A percentile compares a stretch with the other conserved stretches of the same genome.
These are phyloP conservation scores for Annulohypoxylon stygium DNA, from an alignment of 495 filamentous ascomycete genomes.

Conservation along the genomic window DNA sequence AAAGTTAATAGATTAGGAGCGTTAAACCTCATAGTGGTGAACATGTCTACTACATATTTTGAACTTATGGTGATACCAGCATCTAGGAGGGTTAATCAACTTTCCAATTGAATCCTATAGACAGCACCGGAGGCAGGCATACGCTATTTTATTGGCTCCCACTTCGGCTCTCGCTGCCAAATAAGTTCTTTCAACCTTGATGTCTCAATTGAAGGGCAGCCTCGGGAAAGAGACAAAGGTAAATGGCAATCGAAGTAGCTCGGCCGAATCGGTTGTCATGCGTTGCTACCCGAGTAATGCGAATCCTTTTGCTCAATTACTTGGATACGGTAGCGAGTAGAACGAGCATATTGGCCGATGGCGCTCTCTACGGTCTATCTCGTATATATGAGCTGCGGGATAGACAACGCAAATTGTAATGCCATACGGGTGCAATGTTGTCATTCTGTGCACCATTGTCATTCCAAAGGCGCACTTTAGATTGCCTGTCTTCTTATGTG, in stretches of 20 bases:
- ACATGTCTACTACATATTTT: no score
- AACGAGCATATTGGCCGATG: constrained; percentile 2
- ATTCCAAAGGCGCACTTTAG: constrained; percentile 7
- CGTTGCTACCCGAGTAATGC: constrained; percentile 25
- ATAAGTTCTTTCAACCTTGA: constrained; percentile 14
- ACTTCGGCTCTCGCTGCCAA: neutral
- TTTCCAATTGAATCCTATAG: neutral
- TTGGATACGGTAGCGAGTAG: neutral
- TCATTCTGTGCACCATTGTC: constrained; percentile 1
- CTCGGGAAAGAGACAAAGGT: no score
- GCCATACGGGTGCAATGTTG: neutral
- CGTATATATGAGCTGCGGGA: neutral
- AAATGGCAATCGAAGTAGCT: neutral
- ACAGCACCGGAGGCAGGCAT: neutral
- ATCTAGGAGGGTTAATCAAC: neutral
- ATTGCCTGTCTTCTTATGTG: neutral
- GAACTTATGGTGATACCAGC: no score
- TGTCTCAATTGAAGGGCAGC: neutral
- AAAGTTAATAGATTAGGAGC: no score
- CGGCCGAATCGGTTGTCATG: neutral
- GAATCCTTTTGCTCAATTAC: neutral
- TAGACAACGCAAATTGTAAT: neutral
- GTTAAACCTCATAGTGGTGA: no score
- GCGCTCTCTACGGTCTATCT: neutral
- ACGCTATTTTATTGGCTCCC: neutral